phyloP scores from a whole-genome alignment of 352 stramenopile genomes.

The Pythium folliculosum region DNA sequence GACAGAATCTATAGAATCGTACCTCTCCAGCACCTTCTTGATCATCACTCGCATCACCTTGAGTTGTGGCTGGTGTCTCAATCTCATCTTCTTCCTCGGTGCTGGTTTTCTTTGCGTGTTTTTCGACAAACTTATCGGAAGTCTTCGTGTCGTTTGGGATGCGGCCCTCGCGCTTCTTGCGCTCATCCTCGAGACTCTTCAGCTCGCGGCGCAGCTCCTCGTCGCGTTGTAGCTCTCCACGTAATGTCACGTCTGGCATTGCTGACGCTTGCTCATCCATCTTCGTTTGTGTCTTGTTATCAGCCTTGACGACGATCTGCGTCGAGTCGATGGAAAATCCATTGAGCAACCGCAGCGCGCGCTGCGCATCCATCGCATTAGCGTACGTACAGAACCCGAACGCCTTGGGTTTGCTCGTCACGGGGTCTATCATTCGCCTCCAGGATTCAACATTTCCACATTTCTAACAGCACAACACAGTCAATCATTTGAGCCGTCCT shows the following conservation, averaged over 20 bases:
- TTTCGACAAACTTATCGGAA: constrained; percentile 35
- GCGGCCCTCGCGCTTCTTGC: constrained; percentile 35
- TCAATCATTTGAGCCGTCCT: background rate
- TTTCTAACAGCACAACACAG: constrained; percentile 27
- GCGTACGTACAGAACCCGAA: constrained; percentile 55
- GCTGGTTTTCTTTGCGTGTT: background rate
- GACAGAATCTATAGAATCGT: background rate
- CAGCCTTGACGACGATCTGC: constrained; percentile 47
- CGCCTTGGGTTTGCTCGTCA: constrained; percentile 42
- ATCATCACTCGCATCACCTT: background rate
- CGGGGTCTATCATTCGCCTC: constrained; percentile 48
- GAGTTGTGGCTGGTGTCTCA: background rate
- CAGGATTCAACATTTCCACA: constrained; percentile 46
- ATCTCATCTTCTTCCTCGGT: background rate
- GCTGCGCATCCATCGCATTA: constrained; percentile 36
- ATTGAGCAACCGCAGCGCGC: constrained; percentile 48
- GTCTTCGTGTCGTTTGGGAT: constrained; percentile 40
- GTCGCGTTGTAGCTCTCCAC: constrained; percentile 32
- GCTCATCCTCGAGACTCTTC: constrained; percentile 34
- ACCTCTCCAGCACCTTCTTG: constrained; percentile 21
- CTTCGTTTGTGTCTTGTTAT: constrained; percentile 39
- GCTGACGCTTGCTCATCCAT: constrained; percentile 34
- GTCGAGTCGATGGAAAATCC: constrained; percentile 45
- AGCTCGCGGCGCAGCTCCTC: constrained; percentile 30
- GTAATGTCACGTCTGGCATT: constrained; percentile 30